These are phyloP conservation scores for Saturnispora gosingensis DNA, from an alignment of 805 yeast species.

Conservation along the genomic window DNA sequence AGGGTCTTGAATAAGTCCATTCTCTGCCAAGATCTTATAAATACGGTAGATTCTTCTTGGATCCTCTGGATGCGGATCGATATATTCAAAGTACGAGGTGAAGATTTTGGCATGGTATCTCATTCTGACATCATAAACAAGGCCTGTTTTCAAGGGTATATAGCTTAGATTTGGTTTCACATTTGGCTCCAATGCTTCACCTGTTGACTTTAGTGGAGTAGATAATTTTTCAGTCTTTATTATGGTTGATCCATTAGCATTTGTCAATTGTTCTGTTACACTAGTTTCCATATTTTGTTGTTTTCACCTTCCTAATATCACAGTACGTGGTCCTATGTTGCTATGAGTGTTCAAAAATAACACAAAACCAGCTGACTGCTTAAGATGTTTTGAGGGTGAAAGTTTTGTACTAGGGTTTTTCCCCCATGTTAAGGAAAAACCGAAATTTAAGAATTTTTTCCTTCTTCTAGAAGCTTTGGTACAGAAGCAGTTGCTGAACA, in stretches of 20 bases:
- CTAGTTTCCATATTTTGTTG: background rate
- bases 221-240: background rate
- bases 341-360: background rate
- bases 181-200: constrained; percentile 29
- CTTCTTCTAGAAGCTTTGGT: background rate
- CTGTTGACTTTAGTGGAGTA: background rate
- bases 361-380: background rate
- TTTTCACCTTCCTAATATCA: background rate
- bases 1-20: constrained; percentile 79
- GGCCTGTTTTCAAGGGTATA: constrained; percentile 76
- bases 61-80: constrained; percentile 98
- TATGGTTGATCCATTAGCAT: constrained; percentile 26
- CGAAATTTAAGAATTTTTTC: background rate
- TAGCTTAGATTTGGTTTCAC: constrained; percentile 61
- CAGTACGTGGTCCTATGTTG: background rate
- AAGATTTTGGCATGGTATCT: constrained; percentile 92
- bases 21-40: constrained; percentile 87
- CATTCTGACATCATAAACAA: constrained; percentile 95
- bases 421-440: background rate
- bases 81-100: constrained; percentile 85
- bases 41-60: constrained; percentile 93
- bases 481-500: too few species aligned
- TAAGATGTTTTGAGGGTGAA: background rate
- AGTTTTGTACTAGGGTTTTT: background rate
- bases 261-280: constrained; percentile 2